phyloP scores from a whole-genome alignment of 2,329 filamentous ascomycete genomes.

The Diaporthe velutina region DNA sequence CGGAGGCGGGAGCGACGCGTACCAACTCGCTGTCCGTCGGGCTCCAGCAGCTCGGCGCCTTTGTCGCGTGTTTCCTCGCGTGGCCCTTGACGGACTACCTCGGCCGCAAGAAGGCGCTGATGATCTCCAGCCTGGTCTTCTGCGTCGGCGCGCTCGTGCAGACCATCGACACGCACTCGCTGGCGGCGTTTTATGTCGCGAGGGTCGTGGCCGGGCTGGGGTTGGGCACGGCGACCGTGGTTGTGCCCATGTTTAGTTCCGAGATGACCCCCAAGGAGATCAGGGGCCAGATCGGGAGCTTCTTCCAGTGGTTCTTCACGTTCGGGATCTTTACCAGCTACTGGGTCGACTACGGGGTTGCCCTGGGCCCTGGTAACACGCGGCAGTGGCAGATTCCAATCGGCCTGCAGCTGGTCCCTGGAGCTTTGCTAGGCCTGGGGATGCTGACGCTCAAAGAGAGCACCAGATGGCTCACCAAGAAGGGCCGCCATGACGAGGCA shows the following conservation, averaged over 20 bases:
- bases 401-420: constrained; percentile 63
- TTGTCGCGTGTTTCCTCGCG: constrained; percentile 50
- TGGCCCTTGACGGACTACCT: constrained; percentile 49
- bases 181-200: constrained; percentile 49
- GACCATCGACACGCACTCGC: constrained; percentile 56
- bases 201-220: constrained; percentile 49
- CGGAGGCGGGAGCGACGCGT: constrained; percentile 42
- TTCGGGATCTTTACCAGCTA: constrained; percentile 49
- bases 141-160: constrained; percentile 58
- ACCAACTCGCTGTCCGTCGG: constrained; percentile 49
- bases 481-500: constrained; percentile 58
- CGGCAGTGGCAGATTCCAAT: constrained; percentile 69
- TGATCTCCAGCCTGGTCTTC: constrained; percentile 57
- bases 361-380: constrained; percentile 44
- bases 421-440: constrained; percentile 60
- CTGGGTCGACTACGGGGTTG: constrained; percentile 62
- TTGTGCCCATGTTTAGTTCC: constrained; percentile 57
- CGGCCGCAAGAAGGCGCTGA: constrained; percentile 48
- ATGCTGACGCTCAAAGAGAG: constrained; percentile 63
- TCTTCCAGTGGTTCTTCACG: constrained; percentile 61
- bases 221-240: constrained; percentile 49
- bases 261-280: constrained; percentile 62
- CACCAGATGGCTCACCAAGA: constrained; percentile 62
- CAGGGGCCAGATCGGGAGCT: constrained; percentile 56
- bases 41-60: constrained; percentile 50